Conservation (phyloP, 2,329 filamentous ascomycete genomes). For the Microdochium bolleyi region DNA sequence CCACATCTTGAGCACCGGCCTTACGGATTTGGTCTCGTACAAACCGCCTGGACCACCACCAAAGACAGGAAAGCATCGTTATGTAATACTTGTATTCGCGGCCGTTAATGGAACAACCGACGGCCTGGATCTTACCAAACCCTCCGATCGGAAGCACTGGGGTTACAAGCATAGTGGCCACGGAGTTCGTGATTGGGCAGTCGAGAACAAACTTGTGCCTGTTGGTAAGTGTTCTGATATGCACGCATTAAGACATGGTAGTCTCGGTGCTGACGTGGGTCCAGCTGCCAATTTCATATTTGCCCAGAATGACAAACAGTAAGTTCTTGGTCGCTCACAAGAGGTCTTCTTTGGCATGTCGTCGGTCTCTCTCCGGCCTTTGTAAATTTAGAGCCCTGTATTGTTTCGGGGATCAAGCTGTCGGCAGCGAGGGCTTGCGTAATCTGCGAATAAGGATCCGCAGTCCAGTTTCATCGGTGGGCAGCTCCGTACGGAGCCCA, state of each 20-base stretch:
- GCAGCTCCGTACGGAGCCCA: no score
- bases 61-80: slow-evolving; percentile 33
- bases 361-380: no score
- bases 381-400: no score
- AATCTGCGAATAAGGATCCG: no score
- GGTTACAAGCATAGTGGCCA: slow-evolving; percentile 24
- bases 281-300: slow-evolving; percentile 33
- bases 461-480: no score
- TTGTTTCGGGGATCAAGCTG: no score
- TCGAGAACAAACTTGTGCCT: slow-evolving; percentile 29
- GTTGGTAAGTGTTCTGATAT: slow-evolving; percentile 24
- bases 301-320: slow-evolving; percentile 28
- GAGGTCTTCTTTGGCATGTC: no score
- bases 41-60: slow-evolving; percentile 30
- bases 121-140: slow-evolving; percentile 22
- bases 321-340: slow-evolving; percentile 4
- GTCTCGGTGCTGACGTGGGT: slow-evolving; percentile 1
- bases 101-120: slow-evolving; percentile 29
- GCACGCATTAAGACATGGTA: not conserved
- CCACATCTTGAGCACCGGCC: slow-evolving; percentile 9
- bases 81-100: slow-evolving; percentile 31
- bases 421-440: no score
- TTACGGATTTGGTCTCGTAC: slow-evolving; percentile 29
- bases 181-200: slow-evolving; percentile 30
- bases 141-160: slow-evolving; percentile 28